Base-by-base conservation (phyloP, 306 rosid species). In the Quercus suber region DNA sequence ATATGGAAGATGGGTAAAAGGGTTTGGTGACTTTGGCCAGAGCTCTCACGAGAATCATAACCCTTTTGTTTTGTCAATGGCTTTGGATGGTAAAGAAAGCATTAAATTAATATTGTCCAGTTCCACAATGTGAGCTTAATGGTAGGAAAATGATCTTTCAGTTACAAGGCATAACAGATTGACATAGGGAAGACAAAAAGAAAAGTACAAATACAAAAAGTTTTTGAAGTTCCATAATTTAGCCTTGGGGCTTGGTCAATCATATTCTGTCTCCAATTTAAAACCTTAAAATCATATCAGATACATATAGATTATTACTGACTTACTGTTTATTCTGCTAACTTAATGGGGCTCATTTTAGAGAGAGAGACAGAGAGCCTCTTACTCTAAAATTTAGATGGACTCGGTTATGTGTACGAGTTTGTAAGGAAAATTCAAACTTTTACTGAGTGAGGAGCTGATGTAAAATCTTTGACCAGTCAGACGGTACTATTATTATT, bases 1-100 rank as follows among this genome's bases (percentile, higher is more conserved):
- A 60, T 10, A 60, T 25, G 35, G n/a, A 63, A 63, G 41, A 64
- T 64, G 70, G 43, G 71, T 13, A 71, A 20, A 78, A 43, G 45
- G 20, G 30, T 43, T 60, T 52, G 63, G 71, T 45, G 45, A 15
- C 20, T 43, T 60, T 52, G 63, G 71, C 28, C 82, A 78, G 82
- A 78, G 25, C 37, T 1, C 76, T 69, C 63, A 57, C 49, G 21
- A 69, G 76, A 69, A 80, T 75, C 84, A 45, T n/a, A 37, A 30
- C 72, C 28, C 5, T 52, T 45, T 74, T 57, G 35, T 17, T 33
- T 55, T 53, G 53, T 49, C 53, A 49, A 25, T 35, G 25, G 17
- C 83, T 67, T 33, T 56, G 79, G 63, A 67, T 30, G 55, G 59
- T 55, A 56, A 68, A 64, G 19, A 64, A 15, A 41, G 65, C 30